Percentiles rank a stretch among this genome's conserved stretches.
phyloP scores from a whole-genome alignment of 768 basidiomycete genomes.

The Saitozyma podzolica region DNA sequence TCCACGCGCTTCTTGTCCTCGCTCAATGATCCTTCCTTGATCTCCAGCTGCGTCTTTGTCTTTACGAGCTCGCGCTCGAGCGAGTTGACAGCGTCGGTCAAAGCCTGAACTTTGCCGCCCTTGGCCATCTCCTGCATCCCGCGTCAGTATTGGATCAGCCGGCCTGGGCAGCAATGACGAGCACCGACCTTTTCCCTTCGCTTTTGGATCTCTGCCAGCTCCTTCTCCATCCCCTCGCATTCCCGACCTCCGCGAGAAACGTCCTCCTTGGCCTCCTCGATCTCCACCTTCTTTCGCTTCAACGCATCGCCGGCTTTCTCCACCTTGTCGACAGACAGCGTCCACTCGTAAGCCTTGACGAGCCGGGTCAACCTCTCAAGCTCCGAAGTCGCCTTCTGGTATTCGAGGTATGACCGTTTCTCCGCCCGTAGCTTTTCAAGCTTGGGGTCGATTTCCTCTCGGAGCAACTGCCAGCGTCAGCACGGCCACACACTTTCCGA shows the following conservation, averaged over 20 bases:
- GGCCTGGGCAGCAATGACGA: not conserved
- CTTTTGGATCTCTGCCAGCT: constrained; percentile 66
- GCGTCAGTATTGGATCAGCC: not conserved
- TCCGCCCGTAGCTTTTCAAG: constrained; percentile 84
- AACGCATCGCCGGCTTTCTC: constrained; percentile 38
- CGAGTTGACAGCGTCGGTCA: constrained; percentile 76
- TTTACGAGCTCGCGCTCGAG: constrained; percentile 79
- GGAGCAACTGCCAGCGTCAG: constrained; percentile 57
- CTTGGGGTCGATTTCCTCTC: constrained; percentile 92
- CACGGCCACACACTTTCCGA: not conserved
- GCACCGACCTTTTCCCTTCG: constrained; percentile 63
- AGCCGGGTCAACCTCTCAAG: constrained; percentile 80
- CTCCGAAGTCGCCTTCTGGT: constrained; percentile 83
- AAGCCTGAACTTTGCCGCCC: constrained; percentile 83
- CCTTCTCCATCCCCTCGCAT: constrained; percentile 63
- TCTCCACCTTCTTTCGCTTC: constrained; percentile 35
- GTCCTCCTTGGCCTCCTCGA: constrained; percentile 42
- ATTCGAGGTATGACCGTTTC: constrained; percentile 83
- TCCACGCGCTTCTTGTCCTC: constrained; percentile 72
- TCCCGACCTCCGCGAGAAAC: constrained; percentile 57
- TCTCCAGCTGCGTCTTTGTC: constrained; percentile 78
- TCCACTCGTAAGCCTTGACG: constrained; percentile 87
- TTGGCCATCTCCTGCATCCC: constrained; percentile 73
- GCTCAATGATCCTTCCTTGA: constrained; percentile 69
- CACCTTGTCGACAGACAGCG: constrained; percentile 51